Evolutionary conservation across 225 moss, liverwort and hornwort genomes (phyloP).

Genomic region (Bryum argenteum): DNA sequence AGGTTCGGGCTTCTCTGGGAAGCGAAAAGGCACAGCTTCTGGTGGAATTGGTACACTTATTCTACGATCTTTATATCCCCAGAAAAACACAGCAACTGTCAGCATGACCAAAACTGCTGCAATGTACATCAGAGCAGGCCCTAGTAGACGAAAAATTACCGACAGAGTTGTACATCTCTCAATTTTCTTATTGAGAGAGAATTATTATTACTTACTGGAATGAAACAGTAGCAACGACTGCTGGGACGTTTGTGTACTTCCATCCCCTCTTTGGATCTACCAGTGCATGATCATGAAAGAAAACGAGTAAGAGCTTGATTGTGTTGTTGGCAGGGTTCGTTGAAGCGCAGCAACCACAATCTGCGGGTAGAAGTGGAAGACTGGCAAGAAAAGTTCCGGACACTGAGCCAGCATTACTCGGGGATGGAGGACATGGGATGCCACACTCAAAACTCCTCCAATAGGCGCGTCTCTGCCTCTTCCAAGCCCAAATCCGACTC

Average conservation of each 20-base stretch:
- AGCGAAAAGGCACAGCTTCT: constrained; percentile 82
- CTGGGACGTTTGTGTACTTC: too few species aligned
- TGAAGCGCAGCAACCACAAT: constrained; percentile 55
- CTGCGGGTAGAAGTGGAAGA: constrained; percentile 51
- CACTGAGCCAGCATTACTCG: constrained; percentile 49
- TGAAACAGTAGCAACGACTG: too few species aligned
- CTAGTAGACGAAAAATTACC: too few species aligned
- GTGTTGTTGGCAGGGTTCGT: constrained; percentile 38
- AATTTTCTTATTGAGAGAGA: neutral
- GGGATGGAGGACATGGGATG: constrained; percentile 49
- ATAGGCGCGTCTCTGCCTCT: constrained; percentile 15
- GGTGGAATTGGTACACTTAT: constrained; percentile 48
- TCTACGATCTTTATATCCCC: neutral
- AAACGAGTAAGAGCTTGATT: too few species aligned
- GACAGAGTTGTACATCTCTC: neutral
- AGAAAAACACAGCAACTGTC: constrained; percentile 20
- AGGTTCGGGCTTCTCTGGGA: constrained; percentile 82
- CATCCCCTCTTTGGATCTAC: too few species aligned
- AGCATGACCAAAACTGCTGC: constrained; percentile 8
- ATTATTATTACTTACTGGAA: too few species aligned
- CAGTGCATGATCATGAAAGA: too few species aligned
- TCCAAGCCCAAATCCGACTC: constrained; percentile 33
- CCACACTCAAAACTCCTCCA: constrained; percentile 56
- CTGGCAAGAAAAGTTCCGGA: constrained; percentile 51
- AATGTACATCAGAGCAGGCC: too few species aligned